Percentiles rank a stretch among this genome's conserved stretches.
Evolutionary conservation across 441 rosid species (phyloP).

Genomic region (Pelargonium myrrhifolium): DNA sequence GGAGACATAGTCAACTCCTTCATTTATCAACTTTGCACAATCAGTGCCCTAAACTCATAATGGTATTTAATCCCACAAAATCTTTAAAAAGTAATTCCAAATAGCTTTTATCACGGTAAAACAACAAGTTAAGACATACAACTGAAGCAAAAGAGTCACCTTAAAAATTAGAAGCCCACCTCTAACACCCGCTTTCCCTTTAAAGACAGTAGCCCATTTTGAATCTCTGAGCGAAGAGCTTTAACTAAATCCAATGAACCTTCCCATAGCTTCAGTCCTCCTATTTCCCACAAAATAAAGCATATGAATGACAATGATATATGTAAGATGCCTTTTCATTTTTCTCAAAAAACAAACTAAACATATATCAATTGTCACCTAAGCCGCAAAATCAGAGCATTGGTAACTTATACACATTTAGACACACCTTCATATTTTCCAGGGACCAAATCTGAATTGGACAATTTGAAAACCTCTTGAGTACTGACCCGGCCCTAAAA

Average conservation of each 20-base stretch:
- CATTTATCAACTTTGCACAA: not conserved
- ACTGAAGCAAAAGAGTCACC: conserved; percentile 21
- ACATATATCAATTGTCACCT: not conserved
- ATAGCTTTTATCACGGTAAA: not conserved
- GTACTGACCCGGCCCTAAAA: conserved; percentile 78
- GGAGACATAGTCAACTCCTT: not conserved
- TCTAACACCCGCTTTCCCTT: conserved; percentile 70
- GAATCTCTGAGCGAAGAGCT: conserved; percentile 54
- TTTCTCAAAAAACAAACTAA: not conserved
- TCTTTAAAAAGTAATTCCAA: not conserved
- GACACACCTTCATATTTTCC: conserved; percentile 86
- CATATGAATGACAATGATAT: not conserved
- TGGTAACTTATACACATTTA: not conserved
- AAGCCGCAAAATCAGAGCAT: not conserved
- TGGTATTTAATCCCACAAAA: not conserved
- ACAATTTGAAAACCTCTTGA: conserved; percentile 70
- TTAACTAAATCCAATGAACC: conserved; percentile 84
- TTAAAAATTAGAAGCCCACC: conserved; percentile 43
- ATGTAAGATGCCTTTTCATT: too few species aligned
- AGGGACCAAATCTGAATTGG: conserved; percentile 83
- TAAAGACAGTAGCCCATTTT: conserved; percentile 43
- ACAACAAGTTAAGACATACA: not conserved
- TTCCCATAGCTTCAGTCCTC: conserved; percentile 95
- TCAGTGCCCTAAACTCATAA: not conserved
- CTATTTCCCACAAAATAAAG: conserved; percentile 24